These are phyloP conservation scores for Cicer cuneatum DNA, from an alignment of 306 rosid genomes.

Conservation along the genomic window DNA sequence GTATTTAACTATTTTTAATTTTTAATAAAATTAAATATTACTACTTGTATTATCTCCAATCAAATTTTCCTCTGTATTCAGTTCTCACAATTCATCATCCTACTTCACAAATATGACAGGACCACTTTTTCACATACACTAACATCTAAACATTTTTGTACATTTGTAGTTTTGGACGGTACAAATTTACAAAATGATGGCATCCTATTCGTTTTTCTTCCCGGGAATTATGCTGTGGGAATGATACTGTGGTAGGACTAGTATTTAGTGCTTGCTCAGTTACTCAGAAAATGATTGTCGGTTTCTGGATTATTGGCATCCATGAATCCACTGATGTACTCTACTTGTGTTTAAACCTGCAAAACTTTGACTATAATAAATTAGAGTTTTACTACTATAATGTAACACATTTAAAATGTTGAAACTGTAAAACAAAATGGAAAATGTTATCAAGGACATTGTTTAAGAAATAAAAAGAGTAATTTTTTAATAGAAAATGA, in stretches of 20 bases:
- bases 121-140: background rate
- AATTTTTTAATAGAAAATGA: too few relatives aligned
- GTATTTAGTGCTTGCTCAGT: conserved; percentile 4
- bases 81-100: background rate
- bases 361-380: too few relatives aligned
- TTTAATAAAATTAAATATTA: background rate
- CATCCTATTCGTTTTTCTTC: background rate
- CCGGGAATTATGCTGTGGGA: conserved; percentile 15
- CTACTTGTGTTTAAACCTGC: too few relatives aligned
- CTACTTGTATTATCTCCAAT: background rate
- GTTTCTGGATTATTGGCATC: background rate
- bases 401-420: too few relatives aligned
- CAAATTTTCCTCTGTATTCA: background rate
- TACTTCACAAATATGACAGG: background rate
- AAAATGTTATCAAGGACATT: too few relatives aligned
- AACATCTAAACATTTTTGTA: background rate
- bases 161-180: background rate
- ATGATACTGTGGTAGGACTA: background rate
- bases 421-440: too few relatives aligned
- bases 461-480: too few relatives aligned
- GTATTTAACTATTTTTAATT: too few relatives aligned
- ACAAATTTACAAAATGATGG: conserved; percentile 16
- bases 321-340: background rate
- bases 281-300: conserved; percentile 26
- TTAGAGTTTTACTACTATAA: too few relatives aligned